Evolutionary conservation across 805 yeast genomes (phyloP), one percentile per base, ranked within the genome.

Genomic region (Nadsonia fulvescens): DNA sequence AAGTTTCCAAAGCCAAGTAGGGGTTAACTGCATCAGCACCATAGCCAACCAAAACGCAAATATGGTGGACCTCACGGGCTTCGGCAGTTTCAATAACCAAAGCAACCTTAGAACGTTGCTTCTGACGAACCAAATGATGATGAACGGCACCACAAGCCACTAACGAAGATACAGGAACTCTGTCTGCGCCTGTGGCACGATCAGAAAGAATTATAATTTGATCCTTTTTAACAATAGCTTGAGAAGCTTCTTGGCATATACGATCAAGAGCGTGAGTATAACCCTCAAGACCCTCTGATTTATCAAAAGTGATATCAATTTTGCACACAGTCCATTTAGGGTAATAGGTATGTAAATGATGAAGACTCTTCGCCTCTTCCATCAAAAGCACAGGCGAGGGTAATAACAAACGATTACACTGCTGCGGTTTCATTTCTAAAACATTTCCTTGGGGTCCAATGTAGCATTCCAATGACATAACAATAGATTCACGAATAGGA

Each of bases 391-490:
- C 68, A 31, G 98, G 98, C 13, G 93, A 73, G 28, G 68, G 66
- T 49, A 86, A 60, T 36, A 75, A 56, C 44, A 86, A 61, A 39
- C 96, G 65, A 57, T 83, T 76, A 62, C 95, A 86, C 58, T 89
- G 96, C 31, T 64, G 61, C 6, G 94, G 72, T 44, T 74, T 71
- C 83, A 82, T 81, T 52, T 89, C 96, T 44, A 86, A 64, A 37
- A 86, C 56, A 49, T 86, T 86, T 32, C 93, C 96, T 53, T 89
- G 96, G n/a, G 96, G 96, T 30, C 98, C 98, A 43, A 86, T 72
- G 52, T 77, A 81, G 56, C 98, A 86, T 51, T 86, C 94, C 39
- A 89, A 63, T 8, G 94, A 79, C 98, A 86, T 86, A 45, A 89
- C 96, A 40, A 86, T 78, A 32, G 74, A 73, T 57, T 86, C 98